Percentiles rank a stretch among this genome's conserved stretches.
These are phyloP conservation scores for Candida khao-thaluensis DNA, from an alignment of 805 yeast genomes.

Conservation along the genomic window DNA sequence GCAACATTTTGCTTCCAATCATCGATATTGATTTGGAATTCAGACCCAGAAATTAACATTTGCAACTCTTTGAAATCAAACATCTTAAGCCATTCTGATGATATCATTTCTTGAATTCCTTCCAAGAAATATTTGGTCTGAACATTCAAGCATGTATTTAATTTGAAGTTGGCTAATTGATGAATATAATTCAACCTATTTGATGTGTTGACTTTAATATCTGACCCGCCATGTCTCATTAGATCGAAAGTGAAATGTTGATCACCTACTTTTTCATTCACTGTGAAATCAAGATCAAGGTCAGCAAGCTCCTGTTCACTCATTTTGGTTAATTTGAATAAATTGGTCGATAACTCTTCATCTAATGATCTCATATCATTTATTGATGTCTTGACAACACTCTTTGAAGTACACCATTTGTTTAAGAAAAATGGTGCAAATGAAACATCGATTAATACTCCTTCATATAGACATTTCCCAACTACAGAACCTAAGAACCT, in stretches of 20 bases:
- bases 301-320: constrained; percentile 53
- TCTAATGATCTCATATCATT: constrained; percentile 80
- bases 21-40: constrained; percentile 63
- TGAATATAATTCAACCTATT: constrained; percentile 76
- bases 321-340: constrained; percentile 61
- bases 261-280: constrained; percentile 47
- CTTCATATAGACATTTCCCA: constrained; percentile 88
- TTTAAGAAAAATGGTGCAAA: constrained; percentile 84
- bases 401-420: constrained; percentile 55
- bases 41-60: constrained; percentile 77
- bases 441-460: constrained; percentile 72
- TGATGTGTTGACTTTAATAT: constrained; percentile 51
- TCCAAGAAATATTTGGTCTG: constrained; percentile 63
- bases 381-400: constrained; percentile 53
- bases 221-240: constrained; percentile 54
- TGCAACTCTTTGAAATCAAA: constrained; percentile 84
- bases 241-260: constrained; percentile 52
- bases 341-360: constrained; percentile 57
- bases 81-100: constrained; percentile 75
- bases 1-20: constrained; percentile 66
- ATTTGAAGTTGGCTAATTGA: constrained; percentile 72
- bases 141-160: constrained; percentile 58
- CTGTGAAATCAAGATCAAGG: constrained; percentile 66
- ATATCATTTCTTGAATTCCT: constrained; percentile 70
- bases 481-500: constrained; percentile 77